Conservation (phyloP, 164 flowering plant species). For the Magnolia sinica region DNA sequence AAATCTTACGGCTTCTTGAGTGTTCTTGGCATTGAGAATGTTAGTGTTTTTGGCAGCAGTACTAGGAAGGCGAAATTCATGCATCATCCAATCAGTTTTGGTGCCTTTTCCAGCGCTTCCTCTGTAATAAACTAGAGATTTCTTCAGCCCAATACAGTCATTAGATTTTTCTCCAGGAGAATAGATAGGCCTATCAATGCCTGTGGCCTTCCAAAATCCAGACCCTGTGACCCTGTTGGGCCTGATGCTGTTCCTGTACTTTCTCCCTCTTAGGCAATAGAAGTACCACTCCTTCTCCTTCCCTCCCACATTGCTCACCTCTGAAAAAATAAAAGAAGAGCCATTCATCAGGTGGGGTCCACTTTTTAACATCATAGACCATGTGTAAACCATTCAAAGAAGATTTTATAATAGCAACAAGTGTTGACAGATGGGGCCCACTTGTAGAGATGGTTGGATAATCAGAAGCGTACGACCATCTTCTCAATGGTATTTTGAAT, state of each 20-base stretch:
- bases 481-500: too few relatives aligned
- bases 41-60: constrained; percentile 14
- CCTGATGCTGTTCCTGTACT: constrained; percentile 84
- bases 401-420: too few relatives aligned
- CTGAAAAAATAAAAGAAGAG: constrained; percentile 14
- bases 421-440: too few relatives aligned
- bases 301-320: constrained; percentile 42
- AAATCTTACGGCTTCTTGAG: constrained; percentile 12
- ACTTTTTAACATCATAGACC: too few relatives aligned
- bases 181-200: constrained; percentile 78
- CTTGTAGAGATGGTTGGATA: too few relatives aligned
- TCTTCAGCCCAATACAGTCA: constrained; percentile 70
- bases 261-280: constrained; percentile 87
- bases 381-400: too few relatives aligned
- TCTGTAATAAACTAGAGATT: constrained; percentile 81
- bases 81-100: constrained; percentile 99
- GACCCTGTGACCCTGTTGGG: constrained; percentile 93
- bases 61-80: constrained; percentile 85
- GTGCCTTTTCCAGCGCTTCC: constrained; percentile 95
- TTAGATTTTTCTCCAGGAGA: constrained; percentile 18
- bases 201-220: constrained; percentile 99
- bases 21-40: not conserved
- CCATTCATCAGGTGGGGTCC: too few relatives aligned
- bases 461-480: too few relatives aligned
- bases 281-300: constrained; percentile 78